Evolutionary conservation across 2,329 filamentous ascomycete species (phyloP).

Genomic region (Fusarium caatingaense): DNA sequence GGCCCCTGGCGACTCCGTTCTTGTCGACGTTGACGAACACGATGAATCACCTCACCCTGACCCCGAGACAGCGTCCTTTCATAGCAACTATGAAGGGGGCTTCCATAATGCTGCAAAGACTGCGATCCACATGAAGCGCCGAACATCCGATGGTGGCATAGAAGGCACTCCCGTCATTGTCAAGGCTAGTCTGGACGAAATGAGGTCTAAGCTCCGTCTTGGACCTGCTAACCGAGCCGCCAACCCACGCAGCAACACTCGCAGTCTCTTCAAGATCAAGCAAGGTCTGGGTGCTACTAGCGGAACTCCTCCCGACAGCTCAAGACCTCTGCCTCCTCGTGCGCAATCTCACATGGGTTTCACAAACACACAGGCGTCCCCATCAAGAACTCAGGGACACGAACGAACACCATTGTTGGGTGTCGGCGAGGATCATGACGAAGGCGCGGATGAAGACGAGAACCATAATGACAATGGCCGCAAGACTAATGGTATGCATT

Average conservation of each 20-base stretch:
- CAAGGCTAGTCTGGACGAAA: conserved; percentile 70
- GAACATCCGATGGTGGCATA: conserved; percentile 66
- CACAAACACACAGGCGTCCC: conserved; percentile 10
- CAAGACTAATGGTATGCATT: conserved; percentile 42
- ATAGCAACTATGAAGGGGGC: conserved; percentile 53
- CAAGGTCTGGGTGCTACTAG: conserved; percentile 48
- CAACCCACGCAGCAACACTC: conserved; percentile 69
- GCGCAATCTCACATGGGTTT: conserved; percentile 42
- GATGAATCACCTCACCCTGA: conserved; percentile 46
- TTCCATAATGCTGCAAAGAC: conserved; percentile 62
- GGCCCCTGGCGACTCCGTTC: conserved; percentile 45
- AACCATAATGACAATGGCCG: conserved; percentile 2
- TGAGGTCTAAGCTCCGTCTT: conserved; percentile 72
- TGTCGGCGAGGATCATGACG: conserved; percentile 41
- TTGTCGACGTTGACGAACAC: conserved; percentile 58
- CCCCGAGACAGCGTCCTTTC: conserved; percentile 51
- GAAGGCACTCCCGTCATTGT: conserved; percentile 64
- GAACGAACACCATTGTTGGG: conserved; percentile 50
- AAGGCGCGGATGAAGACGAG: conserved; percentile 33
- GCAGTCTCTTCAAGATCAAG: conserved; percentile 76
- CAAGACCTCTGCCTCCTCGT: conserved; percentile 38
- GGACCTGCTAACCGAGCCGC: conserved; percentile 75
- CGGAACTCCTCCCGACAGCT: conserved; percentile 21
- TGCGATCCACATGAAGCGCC: conserved; percentile 70
- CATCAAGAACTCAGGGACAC: conserved; percentile 21